Evolutionary conservation across 2,329 filamentous ascomycete genomes (phyloP).

Genomic region (Claviceps spartinae): DNA sequence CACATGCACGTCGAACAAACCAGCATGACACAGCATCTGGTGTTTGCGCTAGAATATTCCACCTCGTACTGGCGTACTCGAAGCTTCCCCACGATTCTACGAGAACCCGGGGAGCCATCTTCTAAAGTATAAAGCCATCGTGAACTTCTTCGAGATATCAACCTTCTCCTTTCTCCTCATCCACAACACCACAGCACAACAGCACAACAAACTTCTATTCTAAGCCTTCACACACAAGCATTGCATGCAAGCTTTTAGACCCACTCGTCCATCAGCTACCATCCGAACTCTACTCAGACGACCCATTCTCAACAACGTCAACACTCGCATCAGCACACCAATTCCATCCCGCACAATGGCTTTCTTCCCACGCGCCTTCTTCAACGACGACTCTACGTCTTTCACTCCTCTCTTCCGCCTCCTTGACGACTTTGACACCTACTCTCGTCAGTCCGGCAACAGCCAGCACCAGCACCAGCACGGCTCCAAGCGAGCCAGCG

Average conservation of each 20-base stretch:
- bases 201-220: not conserved
- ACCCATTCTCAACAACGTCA: slow-evolving; percentile 9
- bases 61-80: not conserved
- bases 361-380: slow-evolving; percentile 42
- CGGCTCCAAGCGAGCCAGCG: slow-evolving; percentile 6
- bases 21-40: not conserved
- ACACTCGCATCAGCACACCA: not conserved
- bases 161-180: too few relatives aligned
- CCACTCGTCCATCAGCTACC: slow-evolving; percentile 12
- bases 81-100: not conserved
- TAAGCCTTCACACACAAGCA: not conserved
- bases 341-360: slow-evolving; percentile 36
- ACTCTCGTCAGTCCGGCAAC: slow-evolving; percentile 21
- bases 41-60: not conserved
- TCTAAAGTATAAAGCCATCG: slow-evolving; percentile 2
- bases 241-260: slow-evolving; percentile 14
- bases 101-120: not conserved
- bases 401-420: slow-evolving; percentile 44
- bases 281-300: slow-evolving; percentile 13
- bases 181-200: not conserved
- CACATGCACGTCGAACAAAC: not conserved
- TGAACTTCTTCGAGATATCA: not conserved
- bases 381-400: slow-evolving; percentile 33
- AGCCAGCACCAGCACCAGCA: slow-evolving; percentile 2
- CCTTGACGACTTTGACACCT: slow-evolving; percentile 43